A percentile compares a stretch with the other conserved stretches of the same genome.
Evolutionary conservation across 371 early-diverging fungal genomes (phyloP).

Genomic region (Zancudomyces culisetae): DNA sequence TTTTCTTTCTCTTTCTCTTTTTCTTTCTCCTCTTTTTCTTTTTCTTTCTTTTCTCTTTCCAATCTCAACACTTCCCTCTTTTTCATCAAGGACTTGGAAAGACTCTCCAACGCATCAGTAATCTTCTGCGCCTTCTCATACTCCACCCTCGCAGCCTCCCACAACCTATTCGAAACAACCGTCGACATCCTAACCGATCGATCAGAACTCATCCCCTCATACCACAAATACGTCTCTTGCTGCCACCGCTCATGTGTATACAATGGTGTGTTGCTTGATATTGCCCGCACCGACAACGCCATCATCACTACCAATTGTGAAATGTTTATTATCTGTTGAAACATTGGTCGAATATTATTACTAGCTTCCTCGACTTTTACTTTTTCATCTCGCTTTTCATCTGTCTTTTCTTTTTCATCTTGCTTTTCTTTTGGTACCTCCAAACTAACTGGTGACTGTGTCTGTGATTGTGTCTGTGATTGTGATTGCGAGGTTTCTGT

Average conservation of each 20-base stretch:
- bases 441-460: too few relatives aligned
- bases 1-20: conserved; percentile 31
- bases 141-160: conserved; percentile 31
- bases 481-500: too few relatives aligned
- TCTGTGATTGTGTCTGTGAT: too few relatives aligned
- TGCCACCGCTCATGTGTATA: conserved; percentile 67
- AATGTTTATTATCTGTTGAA: not conserved
- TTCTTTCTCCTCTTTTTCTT: conserved; percentile 11
- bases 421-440: too few relatives aligned
- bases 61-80: conserved; percentile 9
- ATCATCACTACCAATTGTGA: conserved; percentile 13
- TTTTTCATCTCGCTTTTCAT: not conserved
- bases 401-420: too few relatives aligned
- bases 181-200: conserved; percentile 38
- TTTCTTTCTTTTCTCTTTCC: conserved; percentile 5
- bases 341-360: too few relatives aligned
- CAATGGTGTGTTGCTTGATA: conserved; percentile 52
- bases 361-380: not conserved
- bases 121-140: conserved; percentile 14
- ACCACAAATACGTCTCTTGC: conserved; percentile 70
- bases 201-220: conserved; percentile 35
- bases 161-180: conserved; percentile 41
- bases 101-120: conserved; percentile 5
- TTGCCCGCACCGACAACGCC: conserved; percentile 18
- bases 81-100: conserved; percentile 9